Evolutionary conservation across 768 basidiomycete genomes (phyloP).

Genomic region (Mycena olivaceomarginata): DNA sequence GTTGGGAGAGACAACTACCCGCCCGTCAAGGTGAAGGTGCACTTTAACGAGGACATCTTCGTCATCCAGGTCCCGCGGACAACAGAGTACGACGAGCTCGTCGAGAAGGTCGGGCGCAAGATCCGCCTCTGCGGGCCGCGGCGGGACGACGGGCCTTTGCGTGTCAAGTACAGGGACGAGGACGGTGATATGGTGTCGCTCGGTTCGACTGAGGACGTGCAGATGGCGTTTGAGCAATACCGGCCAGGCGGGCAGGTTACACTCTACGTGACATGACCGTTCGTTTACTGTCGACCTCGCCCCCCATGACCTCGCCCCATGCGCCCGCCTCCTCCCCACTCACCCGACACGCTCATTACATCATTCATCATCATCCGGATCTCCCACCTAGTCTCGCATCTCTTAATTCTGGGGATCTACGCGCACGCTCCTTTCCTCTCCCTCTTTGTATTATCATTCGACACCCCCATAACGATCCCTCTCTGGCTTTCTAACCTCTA

Average conservation of each 20-base stretch:
- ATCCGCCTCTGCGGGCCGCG: conserved; percentile 93
- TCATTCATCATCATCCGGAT: conserved; percentile 42
- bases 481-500: conserved; percentile 42
- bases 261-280: conserved; percentile 82
- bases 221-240: conserved; percentile 94
- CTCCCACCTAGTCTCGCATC: conserved; percentile 52
- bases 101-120: conserved; percentile 94
- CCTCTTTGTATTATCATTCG: conserved; percentile 44
- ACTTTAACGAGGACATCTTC: conserved; percentile 96
- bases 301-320: not conserved
- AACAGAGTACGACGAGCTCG: conserved; percentile 89
- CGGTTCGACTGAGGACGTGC: conserved; percentile 94
- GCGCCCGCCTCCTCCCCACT: conserved; percentile 33
- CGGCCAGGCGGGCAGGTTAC: conserved; percentile 88
- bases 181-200: conserved; percentile 94
- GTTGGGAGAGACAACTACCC: conserved; percentile 46
- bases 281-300: conserved; percentile 30
- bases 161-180: conserved; percentile 94
- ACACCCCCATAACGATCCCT: conserved; percentile 37
- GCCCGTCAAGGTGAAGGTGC: conserved; percentile 94
- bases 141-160: conserved; percentile 85
- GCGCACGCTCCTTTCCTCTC: conserved; percentile 40
- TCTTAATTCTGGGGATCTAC: conserved; percentile 49
- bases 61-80: conserved; percentile 91
- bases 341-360: conserved; percentile 40